Conservation (phyloP, 345 rosid species). For the Lumnitzera racemosa region DNA sequence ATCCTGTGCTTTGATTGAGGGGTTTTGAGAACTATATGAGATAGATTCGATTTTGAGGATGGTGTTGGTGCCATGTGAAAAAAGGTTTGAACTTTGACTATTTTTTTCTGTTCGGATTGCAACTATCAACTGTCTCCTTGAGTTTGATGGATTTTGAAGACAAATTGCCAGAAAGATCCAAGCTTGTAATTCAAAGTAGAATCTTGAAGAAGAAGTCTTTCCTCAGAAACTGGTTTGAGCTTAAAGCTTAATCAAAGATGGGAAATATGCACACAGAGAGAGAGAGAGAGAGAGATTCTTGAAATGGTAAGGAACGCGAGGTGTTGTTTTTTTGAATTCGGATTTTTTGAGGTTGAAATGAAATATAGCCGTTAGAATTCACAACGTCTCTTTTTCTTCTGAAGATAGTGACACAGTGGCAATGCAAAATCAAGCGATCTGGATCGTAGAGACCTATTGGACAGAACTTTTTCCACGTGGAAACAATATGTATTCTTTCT, state of each 20-base stretch:
- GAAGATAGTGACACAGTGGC: no score
- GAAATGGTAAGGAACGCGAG: slow-evolving; percentile 15
- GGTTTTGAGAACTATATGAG: slow-evolving; percentile 28
- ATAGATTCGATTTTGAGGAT: slow-evolving; percentile 33
- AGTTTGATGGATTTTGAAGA: no score
- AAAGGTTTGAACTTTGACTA: no score
- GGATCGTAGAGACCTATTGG: not conserved
- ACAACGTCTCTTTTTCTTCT: slow-evolving; percentile 22
- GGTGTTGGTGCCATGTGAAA: slow-evolving; percentile 79
- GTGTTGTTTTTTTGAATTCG: not conserved
- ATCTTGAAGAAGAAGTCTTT: not conserved
- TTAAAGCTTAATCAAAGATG: not conserved
- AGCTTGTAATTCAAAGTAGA: no score
- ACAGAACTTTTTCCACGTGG: no score
- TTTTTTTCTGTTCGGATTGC: no score
- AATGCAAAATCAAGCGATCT: no score
- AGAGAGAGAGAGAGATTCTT: slow-evolving; percentile 2
- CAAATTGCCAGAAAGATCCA: no score
- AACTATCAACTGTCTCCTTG: no score
- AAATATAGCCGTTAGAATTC: slow-evolving; percentile 38
- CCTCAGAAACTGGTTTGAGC: not conserved
- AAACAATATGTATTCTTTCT: no score
- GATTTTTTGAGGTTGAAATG: slow-evolving; percentile 21
- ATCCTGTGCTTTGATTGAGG: slow-evolving; percentile 75
- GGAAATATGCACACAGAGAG: slow-evolving; percentile 4